A percentile compares a stretch with the other conserved stretches of the same genome.
Evolutionary conservation across 2,329 filamentous ascomycete species (phyloP).

Genomic region (Lizonia empirigonia): DNA sequence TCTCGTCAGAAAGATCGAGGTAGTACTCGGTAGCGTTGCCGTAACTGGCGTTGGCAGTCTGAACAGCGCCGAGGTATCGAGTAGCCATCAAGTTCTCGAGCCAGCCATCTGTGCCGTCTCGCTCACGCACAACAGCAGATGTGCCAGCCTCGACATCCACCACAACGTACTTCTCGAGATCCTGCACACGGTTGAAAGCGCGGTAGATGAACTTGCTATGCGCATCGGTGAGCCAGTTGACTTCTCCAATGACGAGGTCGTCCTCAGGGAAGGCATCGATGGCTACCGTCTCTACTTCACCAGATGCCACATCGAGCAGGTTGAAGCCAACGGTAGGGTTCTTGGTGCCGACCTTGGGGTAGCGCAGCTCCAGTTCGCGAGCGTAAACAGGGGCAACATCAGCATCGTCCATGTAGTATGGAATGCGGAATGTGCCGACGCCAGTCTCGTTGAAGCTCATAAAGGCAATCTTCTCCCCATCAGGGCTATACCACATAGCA

Average conservation of each 20-base stretch:
- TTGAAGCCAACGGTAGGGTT: slow-evolving; percentile 69
- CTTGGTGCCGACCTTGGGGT: slow-evolving; percentile 71
- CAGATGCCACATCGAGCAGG: slow-evolving; percentile 59
- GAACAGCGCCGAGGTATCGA: slow-evolving; percentile 57
- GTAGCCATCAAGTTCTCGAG: slow-evolving; percentile 65
- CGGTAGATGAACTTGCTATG: slow-evolving; percentile 68
- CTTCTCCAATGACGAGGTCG: slow-evolving; percentile 69
- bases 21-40: slow-evolving; percentile 59
- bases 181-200: slow-evolving; percentile 71
- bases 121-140: slow-evolving; percentile 59
- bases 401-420: slow-evolving; percentile 68
- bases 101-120: slow-evolving; percentile 66
- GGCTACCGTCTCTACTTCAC: slow-evolving; percentile 54
- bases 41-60: slow-evolving; percentile 42
- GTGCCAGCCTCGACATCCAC: slow-evolving; percentile 59
- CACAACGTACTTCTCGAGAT: slow-evolving; percentile 65
- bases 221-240: slow-evolving; percentile 68
- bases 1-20: slow-evolving; percentile 69
- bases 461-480: slow-evolving; percentile 61
- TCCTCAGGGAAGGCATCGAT: slow-evolving; percentile 64
- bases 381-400: slow-evolving; percentile 66
- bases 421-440: slow-evolving; percentile 68
- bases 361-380: slow-evolving; percentile 65
- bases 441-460: slow-evolving; percentile 68
- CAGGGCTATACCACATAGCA: slow-evolving; percentile 63